Base-by-base conservation (phyloP, 257 asterid species). In the Solanum stenotomum region DNA sequence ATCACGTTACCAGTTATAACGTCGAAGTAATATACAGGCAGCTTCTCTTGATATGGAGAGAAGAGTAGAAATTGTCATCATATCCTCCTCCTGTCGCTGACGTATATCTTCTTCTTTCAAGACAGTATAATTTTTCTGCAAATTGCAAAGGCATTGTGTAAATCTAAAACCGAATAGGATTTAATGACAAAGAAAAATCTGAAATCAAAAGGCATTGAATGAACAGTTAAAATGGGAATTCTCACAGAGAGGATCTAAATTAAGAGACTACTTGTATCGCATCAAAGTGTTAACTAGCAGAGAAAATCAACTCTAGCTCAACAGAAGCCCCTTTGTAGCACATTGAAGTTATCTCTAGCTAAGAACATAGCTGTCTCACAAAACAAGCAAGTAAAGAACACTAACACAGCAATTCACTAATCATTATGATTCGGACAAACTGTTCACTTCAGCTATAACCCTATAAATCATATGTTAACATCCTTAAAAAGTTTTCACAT, bases 31-130 rank as follows among this genome's bases (percentile, higher is more conserved):
- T 83, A 94, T 90, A 93, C 97, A 96, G 74, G 98, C 96, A 59
- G 93, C 93, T 89, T 91, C 98, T 91, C 94, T 92, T 75, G 96
- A 89, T 89, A 96, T 92, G 65, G 99, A 95, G 86, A 96, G 98
- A 79, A 96, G 98, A 74, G 93, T 90, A 76, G 98, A 92, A 87
- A 95, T 92, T 91, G 89, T 91, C 86, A 91, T 91, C 83, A 96
- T 93, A 90, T 95, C 98, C 87, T 96, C 98, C 76, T 85, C 95
- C 87, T 95, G 99, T 44, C 94, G 94, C 86, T 90, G 93, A 20
- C 29, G 89, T 89, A 96, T 94, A 90, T 94, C 99, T 87, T 95
- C 98, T 89, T 96, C 98, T 87, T 92, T 95, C 91, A 95, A 91
- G 85, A 95, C 90, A 20, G 96, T 94, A 91, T 90, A 95, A 88